Evolutionary conservation across 495 filamentous ascomycete species (phyloP), one percentile per base, ranked within the genome.

Genomic region (Xylona heveae): DNA sequence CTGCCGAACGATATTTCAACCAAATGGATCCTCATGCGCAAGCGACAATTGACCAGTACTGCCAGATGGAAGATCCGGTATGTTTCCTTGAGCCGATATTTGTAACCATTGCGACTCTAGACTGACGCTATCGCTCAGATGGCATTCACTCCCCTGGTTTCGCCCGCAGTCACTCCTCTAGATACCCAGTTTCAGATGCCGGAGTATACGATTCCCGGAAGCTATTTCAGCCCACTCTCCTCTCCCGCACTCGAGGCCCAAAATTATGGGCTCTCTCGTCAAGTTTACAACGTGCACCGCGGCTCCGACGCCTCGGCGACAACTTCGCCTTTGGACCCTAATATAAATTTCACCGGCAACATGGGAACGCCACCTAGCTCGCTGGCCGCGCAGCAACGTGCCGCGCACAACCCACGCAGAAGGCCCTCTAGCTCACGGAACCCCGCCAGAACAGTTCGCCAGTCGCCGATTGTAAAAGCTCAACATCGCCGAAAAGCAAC

Each of bases 181-280:
- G 84, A 93, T 39, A 64, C 68, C 20, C 76, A 82, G 45, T 91
- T 90, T 49, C 62, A 70, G 27, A 68, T 83, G 26, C 68, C 72
- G 7, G 78, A 83, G 37, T 94, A 80, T 46, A 70, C 74, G 8
- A 69, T 82, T 8, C 76, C 78, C 6, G 72, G 76, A n/a, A 79
- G 82, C 26, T 84, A 88, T 49, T 92, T 95, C 46, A 94, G 82
- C 41, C 88, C 88, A 4, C 58, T 97, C 27, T 90, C 78, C 1
- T 94, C 88, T 16, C 88, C 88, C 0, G 84, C 85, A 3, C 61
- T 94, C 20, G 72, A 85, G 48, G 78, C 79, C 7, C 81, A 90
- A 47, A 71, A 70, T 21, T 47, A 49, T 13, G 38, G 34, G 34
- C 52, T 71, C 38, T 52, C 43, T 49, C 49, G 35, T 57, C 44